Base-by-base conservation (phyloP, 164 flowering plant species). In the Dillenia suffruticosa region DNA sequence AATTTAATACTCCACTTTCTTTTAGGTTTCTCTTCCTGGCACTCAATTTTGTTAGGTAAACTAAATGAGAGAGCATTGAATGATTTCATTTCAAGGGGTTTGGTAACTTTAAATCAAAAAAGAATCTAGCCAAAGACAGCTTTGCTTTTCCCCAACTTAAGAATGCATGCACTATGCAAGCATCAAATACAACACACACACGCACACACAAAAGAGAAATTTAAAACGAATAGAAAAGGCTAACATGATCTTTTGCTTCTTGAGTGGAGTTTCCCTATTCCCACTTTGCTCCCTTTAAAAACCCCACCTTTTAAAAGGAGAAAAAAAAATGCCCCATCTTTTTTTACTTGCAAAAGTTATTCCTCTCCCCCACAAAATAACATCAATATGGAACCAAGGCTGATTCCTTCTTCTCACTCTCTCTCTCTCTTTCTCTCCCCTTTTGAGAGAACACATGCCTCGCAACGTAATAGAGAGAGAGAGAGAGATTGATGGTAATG, bases 341-440 rank as follows among this genome's bases (percentile, higher is more conserved):
- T 72, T 74, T 79, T 79, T 80, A 79, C 80, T 74, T 71, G 63
- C 74, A 70, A 74, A 75, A 59, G 59, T 58, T 58, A 49, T 51
- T 52, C 49, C 32, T 22, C 50, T 14, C 61, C 56, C 63, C 72
- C 68, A 71, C 67, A 57, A 70, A 57, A 26, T 26, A 26, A 26
- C 40, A 26, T 26, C 40, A 32, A 5, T 32, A 32, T 32, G 51
- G 61, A 17, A 46, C 40, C 59, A 61, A 32, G 40, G 6, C 40
- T 61, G 56, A n/a, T 49, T 63, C 75, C 64, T 63, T 67, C 72
- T 51, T 57, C 58, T 68, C 12, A 19, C 53, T 54, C 54, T 73
- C 63, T 46, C 62, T 68, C 57, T 64, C 66, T 32, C 40, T 32
- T 63, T 47, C 58, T 6, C 60, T 46, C 66, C 46, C 40, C 56